Percentiles rank a stretch among this genome's conserved stretches.
phyloP scores from a whole-genome alignment of 2,329 filamentous ascomycete genomes.

The Purpureocillium lavendulum region DNA sequence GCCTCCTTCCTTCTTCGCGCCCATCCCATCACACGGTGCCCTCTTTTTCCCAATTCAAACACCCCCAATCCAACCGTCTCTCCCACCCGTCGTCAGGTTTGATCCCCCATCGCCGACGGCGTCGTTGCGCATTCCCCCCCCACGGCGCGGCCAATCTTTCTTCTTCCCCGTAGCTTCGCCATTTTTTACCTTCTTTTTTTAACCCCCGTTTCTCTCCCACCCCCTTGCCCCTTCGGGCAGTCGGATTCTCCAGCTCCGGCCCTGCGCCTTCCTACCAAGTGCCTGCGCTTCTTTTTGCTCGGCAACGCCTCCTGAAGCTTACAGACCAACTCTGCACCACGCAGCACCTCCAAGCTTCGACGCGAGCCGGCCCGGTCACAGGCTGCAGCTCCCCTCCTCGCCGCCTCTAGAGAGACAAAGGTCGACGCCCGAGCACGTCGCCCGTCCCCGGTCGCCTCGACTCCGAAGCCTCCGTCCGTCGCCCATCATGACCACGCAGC shows the following conservation, averaged over 20 bases:
- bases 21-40: too few relatives aligned
- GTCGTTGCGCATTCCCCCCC: constrained; percentile 10
- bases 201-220: constrained; percentile 1
- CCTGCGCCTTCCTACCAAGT: not conserved
- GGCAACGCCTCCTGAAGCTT: constrained; percentile 19
- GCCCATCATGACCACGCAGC: constrained; percentile 30
- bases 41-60: too few relatives aligned
- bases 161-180: constrained; percentile 4
- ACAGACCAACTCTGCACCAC: constrained; percentile 12
- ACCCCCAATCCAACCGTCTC: too few relatives aligned
- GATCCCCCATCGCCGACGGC: constrained; percentile 2
- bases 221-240: constrained; percentile 1
- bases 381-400: constrained; percentile 20
- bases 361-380: constrained; percentile 27
- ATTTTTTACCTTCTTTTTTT: not conserved
- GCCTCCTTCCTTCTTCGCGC: too few relatives aligned
- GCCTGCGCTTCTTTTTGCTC: constrained; percentile 14
- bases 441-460: too few relatives aligned
- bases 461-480: constrained; percentile 5
- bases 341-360: constrained; percentile 10
- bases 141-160: constrained; percentile 9
- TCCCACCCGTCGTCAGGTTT: too few relatives aligned
- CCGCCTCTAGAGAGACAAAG: constrained; percentile 8
- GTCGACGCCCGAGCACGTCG: constrained; percentile 7
- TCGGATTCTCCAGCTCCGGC: constrained; percentile 11